These are phyloP conservation scores for Corniculantispora saksenae DNA, from an alignment of 2,329 filamentous ascomycete genomes.

Conservation along the genomic window DNA sequence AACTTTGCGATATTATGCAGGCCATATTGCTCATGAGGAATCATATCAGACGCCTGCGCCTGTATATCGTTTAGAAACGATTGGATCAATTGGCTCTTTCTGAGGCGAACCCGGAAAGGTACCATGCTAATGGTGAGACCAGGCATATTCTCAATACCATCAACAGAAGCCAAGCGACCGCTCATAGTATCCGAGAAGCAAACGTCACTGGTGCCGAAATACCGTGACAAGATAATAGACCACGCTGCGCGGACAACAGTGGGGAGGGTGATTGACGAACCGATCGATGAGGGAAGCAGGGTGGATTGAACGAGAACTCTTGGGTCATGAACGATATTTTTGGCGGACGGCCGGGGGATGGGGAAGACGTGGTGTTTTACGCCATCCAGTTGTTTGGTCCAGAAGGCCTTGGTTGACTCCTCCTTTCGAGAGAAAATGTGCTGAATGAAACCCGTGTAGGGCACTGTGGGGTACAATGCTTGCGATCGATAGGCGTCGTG, in stretches of 20 bases:
- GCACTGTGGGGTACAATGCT: neutral
- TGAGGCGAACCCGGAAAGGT: conserved; percentile 21
- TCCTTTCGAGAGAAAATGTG: neutral
- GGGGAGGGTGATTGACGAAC: neutral
- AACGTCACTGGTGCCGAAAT: conserved; percentile 36
- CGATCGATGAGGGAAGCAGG: neutral
- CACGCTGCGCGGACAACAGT: conserved; percentile 29
- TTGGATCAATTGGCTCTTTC: conserved; percentile 6
- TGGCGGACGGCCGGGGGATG: neutral
- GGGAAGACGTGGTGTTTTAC: neutral
- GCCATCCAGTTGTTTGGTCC: neutral
- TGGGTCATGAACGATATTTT: neutral
- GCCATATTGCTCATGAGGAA: conserved; percentile 30
- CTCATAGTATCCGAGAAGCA: conserved; percentile 29
- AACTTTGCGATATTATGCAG: conserved; percentile 31
- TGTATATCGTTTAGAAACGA: conserved; percentile 25
- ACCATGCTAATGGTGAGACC: conserved; percentile 32
- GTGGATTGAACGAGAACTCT: neutral
- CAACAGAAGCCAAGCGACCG: conserved; percentile 29
- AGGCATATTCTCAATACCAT: conserved; percentile 28
- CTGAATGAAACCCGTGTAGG: neutral
- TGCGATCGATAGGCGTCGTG: neutral
- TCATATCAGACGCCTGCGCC: conserved; percentile 27
- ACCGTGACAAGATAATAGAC: conserved; percentile 37
- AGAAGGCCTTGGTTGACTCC: neutral